phyloP scores from a whole-genome alignment of 805 yeast species.

The Metschnikowia anglica region DNA sequence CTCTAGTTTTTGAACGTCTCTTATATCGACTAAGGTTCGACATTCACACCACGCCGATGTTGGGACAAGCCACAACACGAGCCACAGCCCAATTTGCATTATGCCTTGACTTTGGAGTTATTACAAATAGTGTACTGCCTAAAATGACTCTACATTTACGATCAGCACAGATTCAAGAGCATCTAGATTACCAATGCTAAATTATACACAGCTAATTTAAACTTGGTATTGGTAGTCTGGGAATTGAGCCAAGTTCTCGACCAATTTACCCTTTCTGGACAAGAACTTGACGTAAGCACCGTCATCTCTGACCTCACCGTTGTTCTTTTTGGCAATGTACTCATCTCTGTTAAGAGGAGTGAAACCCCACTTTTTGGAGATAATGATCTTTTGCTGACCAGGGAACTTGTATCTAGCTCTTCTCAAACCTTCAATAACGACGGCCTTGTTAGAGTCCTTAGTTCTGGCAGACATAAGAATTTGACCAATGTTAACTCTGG shows the following conservation, averaged over 20 bases:
- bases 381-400: slow-evolving; percentile 99
- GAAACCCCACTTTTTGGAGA: slow-evolving; percentile 99
- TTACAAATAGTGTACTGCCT: too few species aligned
- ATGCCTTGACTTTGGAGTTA: too few species aligned
- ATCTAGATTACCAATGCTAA: slow-evolving; percentile 11
- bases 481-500: slow-evolving; percentile 99
- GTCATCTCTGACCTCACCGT: slow-evolving; percentile 98
- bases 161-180: slow-evolving; percentile 6
- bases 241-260: slow-evolving; percentile 87
- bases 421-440: slow-evolving; percentile 98
- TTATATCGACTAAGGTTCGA: too few species aligned
- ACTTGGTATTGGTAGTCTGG: slow-evolving; percentile 74
- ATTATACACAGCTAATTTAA: slow-evolving; percentile 23
- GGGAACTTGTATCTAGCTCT: slow-evolving; percentile 99
- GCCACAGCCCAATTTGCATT: too few species aligned
- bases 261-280: slow-evolving; percentile 93
- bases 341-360: slow-evolving; percentile 98
- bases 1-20: too few species aligned
- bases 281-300: slow-evolving; percentile 99
- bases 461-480: slow-evolving; percentile 97
- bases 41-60: too few species aligned
- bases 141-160: slow-evolving; percentile 3
- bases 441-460: slow-evolving; percentile 96
- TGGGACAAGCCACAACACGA: too few species aligned
- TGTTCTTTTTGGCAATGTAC: slow-evolving; percentile 89